Percentiles rank a stretch among this genome's conserved stretches.
These are phyloP conservation scores for Astragalus glycyphyllos DNA, from an alignment of 306 rosid genomes.

Conservation along the genomic window DNA sequence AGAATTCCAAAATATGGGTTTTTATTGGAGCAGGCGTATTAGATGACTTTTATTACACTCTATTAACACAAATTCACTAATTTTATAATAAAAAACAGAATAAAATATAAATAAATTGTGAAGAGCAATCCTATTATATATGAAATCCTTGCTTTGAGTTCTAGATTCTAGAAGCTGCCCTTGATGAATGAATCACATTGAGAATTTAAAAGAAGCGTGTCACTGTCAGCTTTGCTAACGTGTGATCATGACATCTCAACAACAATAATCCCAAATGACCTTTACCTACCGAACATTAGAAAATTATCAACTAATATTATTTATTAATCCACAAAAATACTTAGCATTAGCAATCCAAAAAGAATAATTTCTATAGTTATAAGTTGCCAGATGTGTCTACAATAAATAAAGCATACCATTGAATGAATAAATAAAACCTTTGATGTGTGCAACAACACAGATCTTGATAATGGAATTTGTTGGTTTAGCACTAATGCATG, in stretches of 20 bases:
- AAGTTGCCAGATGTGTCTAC: constrained; percentile 19
- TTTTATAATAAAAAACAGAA: too few species aligned
- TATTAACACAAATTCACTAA: too few species aligned
- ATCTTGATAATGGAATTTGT: constrained; percentile 44
- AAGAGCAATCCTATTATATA: not conserved
- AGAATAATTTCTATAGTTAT: constrained; percentile 18
- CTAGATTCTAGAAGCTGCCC: constrained; percentile 51
- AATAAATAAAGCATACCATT: constrained; percentile 6
- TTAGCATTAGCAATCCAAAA: constrained; percentile 5
- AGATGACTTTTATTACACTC: too few species aligned
- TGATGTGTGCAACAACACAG: constrained; percentile 29
- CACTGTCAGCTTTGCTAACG: constrained; percentile 49
- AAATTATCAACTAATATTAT: not conserved
- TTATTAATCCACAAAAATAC: constrained; percentile 14
- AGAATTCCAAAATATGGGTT: not conserved
- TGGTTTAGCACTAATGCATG: constrained; percentile 33
- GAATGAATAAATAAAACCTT: constrained; percentile 26
- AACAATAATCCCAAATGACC: constrained; percentile 29
- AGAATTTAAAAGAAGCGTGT: constrained; percentile 36
- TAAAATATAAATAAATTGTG: too few species aligned
- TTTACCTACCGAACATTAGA: constrained; percentile 41
- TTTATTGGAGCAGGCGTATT: constrained; percentile 22
- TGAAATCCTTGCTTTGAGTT: constrained; percentile 9
- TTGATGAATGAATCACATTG: constrained; percentile 42
- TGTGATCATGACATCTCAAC: constrained; percentile 62